These are phyloP conservation scores for Penicillium soppii DNA, from an alignment of 495 filamentous ascomycete species.

Conservation along the genomic window DNA sequence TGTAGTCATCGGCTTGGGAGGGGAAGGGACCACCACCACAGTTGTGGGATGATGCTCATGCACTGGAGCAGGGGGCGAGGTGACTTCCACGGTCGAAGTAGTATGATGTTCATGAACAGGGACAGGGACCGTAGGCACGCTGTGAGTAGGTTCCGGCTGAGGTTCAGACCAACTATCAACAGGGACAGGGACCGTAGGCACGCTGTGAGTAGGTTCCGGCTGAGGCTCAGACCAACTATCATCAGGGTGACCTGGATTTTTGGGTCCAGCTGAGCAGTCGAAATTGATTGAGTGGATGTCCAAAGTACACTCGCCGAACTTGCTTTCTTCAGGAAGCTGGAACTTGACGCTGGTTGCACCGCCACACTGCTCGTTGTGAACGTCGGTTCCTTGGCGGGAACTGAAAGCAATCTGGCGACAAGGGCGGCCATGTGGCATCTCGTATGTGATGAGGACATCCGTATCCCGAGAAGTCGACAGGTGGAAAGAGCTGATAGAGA, in stretches of 20 bases:
- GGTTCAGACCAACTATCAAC: no score
- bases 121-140: background rate
- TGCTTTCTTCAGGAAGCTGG: constrained; percentile 60
- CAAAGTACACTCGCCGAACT: constrained; percentile 59
- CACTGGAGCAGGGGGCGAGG: background rate
- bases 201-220: constrained; percentile 11
- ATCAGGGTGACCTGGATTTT: constrained; percentile 8
- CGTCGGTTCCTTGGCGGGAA: constrained; percentile 58
- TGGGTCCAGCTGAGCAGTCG: constrained; percentile 61
- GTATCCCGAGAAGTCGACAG: constrained; percentile 70
- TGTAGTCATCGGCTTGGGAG: constrained; percentile 38
- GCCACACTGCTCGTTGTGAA: constrained; percentile 87
- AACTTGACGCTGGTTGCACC: constrained; percentile 78
- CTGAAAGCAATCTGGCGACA: constrained; percentile 75
- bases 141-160: background rate
- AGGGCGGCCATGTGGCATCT: constrained; percentile 71
- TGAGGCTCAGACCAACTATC: constrained; percentile 1
- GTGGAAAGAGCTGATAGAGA: constrained; percentile 72
- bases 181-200: constrained; percentile 1
- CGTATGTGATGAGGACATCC: constrained; percentile 77
- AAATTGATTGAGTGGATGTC: constrained; percentile 76
- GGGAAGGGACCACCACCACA: background rate
- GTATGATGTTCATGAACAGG: background rate
- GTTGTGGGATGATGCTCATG: background rate
- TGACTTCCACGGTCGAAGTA: background rate